Evolutionary conservation across 2,329 filamentous ascomycete species (phyloP).

Genomic region (Phialocephala sp.): DNA sequence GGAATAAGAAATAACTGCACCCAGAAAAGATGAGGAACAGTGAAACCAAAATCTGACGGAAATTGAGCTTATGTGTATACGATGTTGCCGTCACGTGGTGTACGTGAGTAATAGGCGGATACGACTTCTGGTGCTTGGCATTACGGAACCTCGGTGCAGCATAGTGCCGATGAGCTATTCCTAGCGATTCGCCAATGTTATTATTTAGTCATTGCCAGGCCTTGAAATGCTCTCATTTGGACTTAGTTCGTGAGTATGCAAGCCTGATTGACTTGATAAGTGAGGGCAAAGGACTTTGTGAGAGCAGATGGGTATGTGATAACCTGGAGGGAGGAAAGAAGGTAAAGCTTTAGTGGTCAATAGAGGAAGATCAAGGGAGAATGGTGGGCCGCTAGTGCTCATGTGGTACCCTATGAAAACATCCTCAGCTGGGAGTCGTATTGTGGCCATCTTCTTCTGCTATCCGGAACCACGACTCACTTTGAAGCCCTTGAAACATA

Average conservation of each 20-base stretch:
- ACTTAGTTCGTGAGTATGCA: too few relatives aligned
- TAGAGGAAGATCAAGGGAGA: not conserved
- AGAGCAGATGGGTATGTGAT: not conserved
- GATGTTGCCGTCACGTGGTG: not conserved
- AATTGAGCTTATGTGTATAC: not conserved
- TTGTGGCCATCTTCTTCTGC: not conserved
- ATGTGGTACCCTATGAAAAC: conserved; percentile 1
- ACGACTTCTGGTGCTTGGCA: not conserved
- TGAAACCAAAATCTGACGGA: not conserved
- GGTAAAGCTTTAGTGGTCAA: not conserved
- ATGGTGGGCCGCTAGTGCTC: too few relatives aligned
- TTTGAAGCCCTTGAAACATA: too few relatives aligned
- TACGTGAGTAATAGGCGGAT: conserved; percentile 7
- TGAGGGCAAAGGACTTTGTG: not conserved
- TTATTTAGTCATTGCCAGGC: too few relatives aligned
- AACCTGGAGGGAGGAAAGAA: not conserved
- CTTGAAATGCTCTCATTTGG: too few relatives aligned
- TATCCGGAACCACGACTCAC: not conserved
- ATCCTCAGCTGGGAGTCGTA: not conserved
- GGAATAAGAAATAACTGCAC: not conserved
- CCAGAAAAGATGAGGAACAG: not conserved
- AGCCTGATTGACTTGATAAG: not conserved
- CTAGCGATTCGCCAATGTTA: too few relatives aligned
- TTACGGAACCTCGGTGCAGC: not conserved
- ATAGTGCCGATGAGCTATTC: too few relatives aligned